phyloP scores from a whole-genome alignment of 1,284 basidiomycete species.

The Cutaneotrichosporon daszewskae region DNA sequence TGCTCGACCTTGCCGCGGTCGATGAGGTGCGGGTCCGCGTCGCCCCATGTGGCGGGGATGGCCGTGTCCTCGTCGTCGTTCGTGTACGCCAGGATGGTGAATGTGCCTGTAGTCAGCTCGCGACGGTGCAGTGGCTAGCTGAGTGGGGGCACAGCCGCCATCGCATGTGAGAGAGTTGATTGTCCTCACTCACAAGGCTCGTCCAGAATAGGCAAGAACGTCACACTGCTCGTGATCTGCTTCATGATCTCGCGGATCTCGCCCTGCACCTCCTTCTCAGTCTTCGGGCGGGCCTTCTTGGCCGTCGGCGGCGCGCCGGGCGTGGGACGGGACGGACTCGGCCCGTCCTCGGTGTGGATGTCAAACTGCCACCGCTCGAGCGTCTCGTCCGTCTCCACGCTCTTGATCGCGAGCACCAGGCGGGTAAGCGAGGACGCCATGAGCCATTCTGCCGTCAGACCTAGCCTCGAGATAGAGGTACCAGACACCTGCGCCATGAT shows the following conservation, averaged over 20 bases:
- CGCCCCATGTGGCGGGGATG: slow-evolving; percentile 67
- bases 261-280: slow-evolving; percentile 87
- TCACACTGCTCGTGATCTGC: slow-evolving; percentile 94
- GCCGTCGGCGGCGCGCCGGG: slow-evolving; percentile 18
- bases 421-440: slow-evolving; percentile 82
- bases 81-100: slow-evolving; percentile 94
- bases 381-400: slow-evolving; percentile 83
- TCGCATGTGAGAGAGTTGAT: not conserved
- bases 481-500: slow-evolving; percentile 86
- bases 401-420: slow-evolving; percentile 91
- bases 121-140: too few species aligned
- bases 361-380: slow-evolving; percentile 99
- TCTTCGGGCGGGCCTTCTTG: slow-evolving; percentile 45
- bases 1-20: slow-evolving; percentile 94
- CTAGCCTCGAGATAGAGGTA: slow-evolving; percentile 48
- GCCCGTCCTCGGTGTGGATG: slow-evolving; percentile 62
- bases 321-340: slow-evolving; percentile 8
- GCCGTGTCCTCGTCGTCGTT: slow-evolving; percentile 69
- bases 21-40: slow-evolving; percentile 90
- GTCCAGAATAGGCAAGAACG: slow-evolving; percentile 90
- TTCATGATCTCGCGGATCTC: slow-evolving; percentile 98
- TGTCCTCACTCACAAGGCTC: slow-evolving; percentile 69
- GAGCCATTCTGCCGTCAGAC: slow-evolving; percentile 67
- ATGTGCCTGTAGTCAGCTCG: slow-evolving; percentile 49
- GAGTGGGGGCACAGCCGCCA: not conserved